A percentile compares a stretch with the other conserved stretches of the same genome.
Conservation (phyloP, 257 asterid species). For the Plantago elongata region DNA sequence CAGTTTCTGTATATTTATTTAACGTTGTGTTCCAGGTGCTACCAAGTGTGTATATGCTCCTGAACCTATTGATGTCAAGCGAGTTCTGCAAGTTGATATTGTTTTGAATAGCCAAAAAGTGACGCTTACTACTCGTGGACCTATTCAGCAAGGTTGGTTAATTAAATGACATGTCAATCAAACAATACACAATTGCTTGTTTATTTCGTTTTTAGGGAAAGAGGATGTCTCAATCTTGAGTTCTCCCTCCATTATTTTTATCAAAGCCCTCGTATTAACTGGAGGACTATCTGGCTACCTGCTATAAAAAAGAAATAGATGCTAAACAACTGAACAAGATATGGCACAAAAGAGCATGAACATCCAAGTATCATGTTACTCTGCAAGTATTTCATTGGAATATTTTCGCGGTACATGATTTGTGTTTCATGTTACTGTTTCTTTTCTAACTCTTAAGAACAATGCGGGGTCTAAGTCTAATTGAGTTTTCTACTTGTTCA, state of each 20-base stretch:
- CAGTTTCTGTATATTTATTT: not conserved
- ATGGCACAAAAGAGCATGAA: no score
- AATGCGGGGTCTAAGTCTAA: no score
- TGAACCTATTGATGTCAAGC: constrained; percentile 82
- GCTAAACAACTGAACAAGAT: no score
- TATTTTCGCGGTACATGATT: not conserved
- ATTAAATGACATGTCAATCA: constrained; percentile 1
- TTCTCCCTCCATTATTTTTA: no score
- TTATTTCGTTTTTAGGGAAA: not conserved
- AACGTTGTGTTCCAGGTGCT: constrained; percentile 49
- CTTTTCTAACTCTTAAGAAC: no score
- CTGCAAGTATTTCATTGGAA: not conserved
- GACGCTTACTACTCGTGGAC: constrained; percentile 49
- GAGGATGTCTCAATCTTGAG: no score
- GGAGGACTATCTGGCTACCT: no score
- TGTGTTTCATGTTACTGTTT: no score
- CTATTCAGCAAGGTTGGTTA: constrained; percentile 67
- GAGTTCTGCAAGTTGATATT: constrained; percentile 78
- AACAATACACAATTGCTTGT: not conserved
- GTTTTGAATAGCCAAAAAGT: constrained; percentile 46
- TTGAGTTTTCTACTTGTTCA: not conserved
- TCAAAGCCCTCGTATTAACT: no score
- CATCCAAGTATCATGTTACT: no score
- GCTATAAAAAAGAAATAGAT: no score
- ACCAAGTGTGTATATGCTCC: constrained; percentile 85